Evolutionary conservation across 352 stramenopile genomes (phyloP), one percentile per base, ranked within the genome.

Genomic region (Pythium sukuiense): DNA sequence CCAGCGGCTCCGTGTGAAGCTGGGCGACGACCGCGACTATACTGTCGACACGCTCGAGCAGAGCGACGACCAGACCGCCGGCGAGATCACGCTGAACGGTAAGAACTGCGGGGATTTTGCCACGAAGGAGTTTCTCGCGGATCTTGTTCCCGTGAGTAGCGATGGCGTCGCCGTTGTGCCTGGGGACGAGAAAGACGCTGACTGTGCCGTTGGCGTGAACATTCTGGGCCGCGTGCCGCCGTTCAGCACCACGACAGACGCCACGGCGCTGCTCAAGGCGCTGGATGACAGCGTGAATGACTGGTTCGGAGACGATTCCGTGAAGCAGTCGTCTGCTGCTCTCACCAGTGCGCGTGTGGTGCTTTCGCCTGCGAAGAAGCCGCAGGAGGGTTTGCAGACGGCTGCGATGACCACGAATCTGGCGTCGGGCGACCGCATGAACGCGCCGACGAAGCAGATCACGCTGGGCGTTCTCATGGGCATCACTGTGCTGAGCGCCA

Each of bases 381-480:
- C 45, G 2, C 33, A 59, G 2, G 48, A 60, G 29, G 37, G 27
- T 11, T 24, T 32, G 45, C 46, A 33, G 55, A 20, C 43, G 24
- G n/a, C 33, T 12, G 29, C 12, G 1, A 24, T 61, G 35, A 61
- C 63, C 56, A 35, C 32, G 2, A 32, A 0, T 33, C 20, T 57
- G 32, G 24, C 39, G 37, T 30, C 43, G 8, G n/a, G 32, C 24
- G 49, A 32, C 18, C 37, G 14, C 1, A 72, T 76, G 39, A 92
- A 92, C 50, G 18, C 69, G 2, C 83, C 83, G n/a, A 81, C 74
- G n/a, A 84, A 87, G 65, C 67, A 81, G 53, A 74, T 88, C 65
- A 76, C 80, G 43, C 54, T 88, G 56, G 74, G 81, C 6, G 81
- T 92, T 55, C 70, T 90, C 39, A 70, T 73, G n/a, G 73, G 81